These are phyloP conservation scores for Cryptococcus sp. DNA, from an alignment of 1,284 basidiomycete genomes.

Conservation along the genomic window DNA sequence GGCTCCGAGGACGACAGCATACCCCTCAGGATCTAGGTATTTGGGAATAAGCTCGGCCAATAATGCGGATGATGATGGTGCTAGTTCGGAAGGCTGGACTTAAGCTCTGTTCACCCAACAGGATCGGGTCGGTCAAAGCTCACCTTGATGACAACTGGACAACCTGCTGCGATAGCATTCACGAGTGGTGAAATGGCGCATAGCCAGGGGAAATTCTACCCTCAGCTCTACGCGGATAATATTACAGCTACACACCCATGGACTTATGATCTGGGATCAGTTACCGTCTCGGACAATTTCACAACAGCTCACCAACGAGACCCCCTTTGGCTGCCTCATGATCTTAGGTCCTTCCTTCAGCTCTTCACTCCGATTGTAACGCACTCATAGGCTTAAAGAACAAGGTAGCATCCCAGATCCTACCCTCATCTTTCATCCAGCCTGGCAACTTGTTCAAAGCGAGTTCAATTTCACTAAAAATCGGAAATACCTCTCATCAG, in stretches of 20 bases:
- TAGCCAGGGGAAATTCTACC: constrained; percentile 57
- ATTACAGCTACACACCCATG: constrained; percentile 28
- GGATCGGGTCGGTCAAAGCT: constrained; percentile 3
- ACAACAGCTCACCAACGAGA: constrained; percentile 55
- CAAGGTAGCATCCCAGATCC: constrained; percentile 52
- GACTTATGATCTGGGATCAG: constrained; percentile 34
- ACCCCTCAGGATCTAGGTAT: constrained; percentile 72
- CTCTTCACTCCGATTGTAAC: constrained; percentile 49
- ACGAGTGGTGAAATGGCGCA: constrained; percentile 58
- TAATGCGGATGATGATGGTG: constrained; percentile 61
- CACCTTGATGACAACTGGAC: constrained; percentile 65
- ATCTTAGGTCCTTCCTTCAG: constrained; percentile 56
- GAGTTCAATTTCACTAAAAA: constrained; percentile 59
- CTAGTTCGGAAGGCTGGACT: constrained; percentile 65
- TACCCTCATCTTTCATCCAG: constrained; percentile 68
- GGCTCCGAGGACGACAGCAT: constrained; percentile 70
- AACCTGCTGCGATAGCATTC: constrained; percentile 76
- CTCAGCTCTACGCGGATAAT: neutral
- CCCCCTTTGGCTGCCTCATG: constrained; percentile 71
- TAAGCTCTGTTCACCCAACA: neutral
- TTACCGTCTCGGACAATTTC: neutral
- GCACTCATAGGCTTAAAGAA: constrained; percentile 40
- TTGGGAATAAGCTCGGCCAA: constrained; percentile 69
- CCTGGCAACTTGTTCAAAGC: constrained; percentile 65
- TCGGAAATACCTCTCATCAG: constrained; percentile 42